Percentiles rank a stretch among this genome's conserved stretches.
Conservation (phyloP, 768 basidiomycete species). For the Lactifluus hygrophoroides region DNA sequence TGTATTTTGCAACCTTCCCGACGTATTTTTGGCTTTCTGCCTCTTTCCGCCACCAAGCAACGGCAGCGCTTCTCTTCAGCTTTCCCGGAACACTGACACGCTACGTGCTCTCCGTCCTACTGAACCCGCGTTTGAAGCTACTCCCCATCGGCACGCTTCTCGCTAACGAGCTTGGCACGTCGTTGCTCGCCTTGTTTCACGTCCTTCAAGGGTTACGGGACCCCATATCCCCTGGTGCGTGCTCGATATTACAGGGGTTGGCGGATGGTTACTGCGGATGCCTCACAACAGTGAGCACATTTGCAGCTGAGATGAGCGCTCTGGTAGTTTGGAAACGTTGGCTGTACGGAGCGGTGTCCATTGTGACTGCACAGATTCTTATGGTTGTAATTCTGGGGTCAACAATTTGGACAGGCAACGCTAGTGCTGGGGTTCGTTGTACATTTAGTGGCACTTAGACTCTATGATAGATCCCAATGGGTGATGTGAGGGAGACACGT, state of each 20-base stretch:
- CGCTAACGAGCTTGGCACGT: slow-evolving; percentile 73
- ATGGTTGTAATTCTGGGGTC: slow-evolving; percentile 68
- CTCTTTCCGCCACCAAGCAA: slow-evolving; percentile 66
- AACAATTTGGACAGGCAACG: slow-evolving; percentile 43
- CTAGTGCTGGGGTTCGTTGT: slow-evolving; percentile 43
- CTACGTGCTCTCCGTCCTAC: slow-evolving; percentile 60
- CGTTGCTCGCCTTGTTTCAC: slow-evolving; percentile 66
- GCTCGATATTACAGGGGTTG: slow-evolving; percentile 72
- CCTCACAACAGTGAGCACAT: slow-evolving; percentile 90
- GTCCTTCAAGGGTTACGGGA: slow-evolving; percentile 51
- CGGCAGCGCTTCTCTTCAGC: slow-evolving; percentile 81
- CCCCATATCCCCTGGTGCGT: slow-evolving; percentile 44
- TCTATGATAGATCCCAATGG: no score
- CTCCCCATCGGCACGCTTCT: slow-evolving; percentile 75
- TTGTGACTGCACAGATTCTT: slow-evolving; percentile 52
- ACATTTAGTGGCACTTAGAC: slow-evolving; percentile 28
- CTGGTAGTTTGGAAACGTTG: slow-evolving; percentile 50
- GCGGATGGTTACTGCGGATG: slow-evolving; percentile 93
- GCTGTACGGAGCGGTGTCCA: slow-evolving; percentile 41
- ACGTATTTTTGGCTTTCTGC: slow-evolving; percentile 68
- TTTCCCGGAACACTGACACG: slow-evolving; percentile 85
- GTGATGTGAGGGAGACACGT: no score
- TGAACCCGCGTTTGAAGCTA: slow-evolving; percentile 56
- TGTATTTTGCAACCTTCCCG: slow-evolving; percentile 69
- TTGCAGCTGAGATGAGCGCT: slow-evolving; percentile 67